Base-by-base conservation (phyloP, 257 asterid genomes). In the Jasminum sambac region DNA sequence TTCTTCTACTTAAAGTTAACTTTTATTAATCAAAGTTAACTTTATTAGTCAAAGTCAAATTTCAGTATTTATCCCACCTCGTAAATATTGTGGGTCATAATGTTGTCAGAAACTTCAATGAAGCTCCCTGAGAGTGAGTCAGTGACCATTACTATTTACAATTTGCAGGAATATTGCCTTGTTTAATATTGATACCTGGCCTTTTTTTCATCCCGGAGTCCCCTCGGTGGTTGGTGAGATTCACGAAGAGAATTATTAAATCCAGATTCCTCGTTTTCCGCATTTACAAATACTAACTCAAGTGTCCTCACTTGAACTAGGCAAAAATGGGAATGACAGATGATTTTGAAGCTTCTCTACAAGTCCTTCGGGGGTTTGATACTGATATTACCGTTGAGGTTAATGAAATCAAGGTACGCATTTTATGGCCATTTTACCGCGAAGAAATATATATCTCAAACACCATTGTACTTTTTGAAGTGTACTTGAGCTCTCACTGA, bases 221-320 rank as follows among this genome's bases (percentile, higher is more conserved):
- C 79, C 99, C 99, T 82, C 83, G 97, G 79, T 94, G 99, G 99
- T 84, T 94, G 99, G 99, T 91, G 86, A 85, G 96, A 40, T 72
- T 72, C 72, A 13, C 39, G n/a, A 70, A 44, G 19, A 64, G 50
- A 64, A 14, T 64, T 64, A 17, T 59, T 55, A 37, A 16, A 34
- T 1, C 25, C n/a, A 25, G 6, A 6, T 67, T 40, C 62, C 39
- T 44, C 44, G 0, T 71, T 67, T 66, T 60, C 16, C 67, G 26
- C 21, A 6, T 6, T 77, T 72, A 42, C 17, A 58, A 60, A 34
- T 52, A 55, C 72, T 84, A 66, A 80, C 13, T 63, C 71, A 50
- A 64, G 5, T 24, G 11, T 76, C 36, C 75, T 68, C 21, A 25
- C 26, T 75, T 69, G 77, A 75, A 74, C 62, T 72, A 94, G 99